phyloP scores from a whole-genome alignment of 768 basidiomycete species.

The Suillus placidus region DNA sequence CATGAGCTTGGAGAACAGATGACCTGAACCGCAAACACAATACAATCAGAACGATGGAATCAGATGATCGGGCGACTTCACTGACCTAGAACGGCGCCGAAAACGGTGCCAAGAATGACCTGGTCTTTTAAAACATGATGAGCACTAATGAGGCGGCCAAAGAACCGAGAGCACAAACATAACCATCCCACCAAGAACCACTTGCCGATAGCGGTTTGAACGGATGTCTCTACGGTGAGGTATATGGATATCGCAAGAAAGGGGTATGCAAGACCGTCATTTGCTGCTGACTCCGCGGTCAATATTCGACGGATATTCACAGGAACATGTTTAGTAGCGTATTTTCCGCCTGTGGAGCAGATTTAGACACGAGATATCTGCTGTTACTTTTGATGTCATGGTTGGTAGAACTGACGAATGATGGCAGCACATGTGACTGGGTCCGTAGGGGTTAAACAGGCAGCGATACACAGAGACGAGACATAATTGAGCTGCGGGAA shows the following conservation, averaged over 20 bases:
- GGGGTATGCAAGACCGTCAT: constrained; percentile 95
- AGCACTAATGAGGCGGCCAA: constrained; percentile 1
- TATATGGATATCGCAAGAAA: constrained; percentile 88
- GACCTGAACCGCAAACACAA: constrained; percentile 46
- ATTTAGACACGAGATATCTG: background rate
- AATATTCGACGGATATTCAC: constrained; percentile 77
- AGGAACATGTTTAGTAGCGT: constrained; percentile 70
- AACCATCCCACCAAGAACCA: constrained; percentile 89
- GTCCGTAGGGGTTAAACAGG: too few species aligned
- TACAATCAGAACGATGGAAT: background rate
- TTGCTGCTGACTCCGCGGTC: constrained; percentile 89
- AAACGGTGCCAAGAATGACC: constrained; percentile 70
- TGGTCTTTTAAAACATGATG: constrained; percentile 53
- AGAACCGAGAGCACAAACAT: constrained; percentile 46
- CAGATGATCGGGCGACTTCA: background rate
- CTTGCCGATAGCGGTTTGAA: constrained; percentile 66
- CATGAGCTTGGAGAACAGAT: constrained; percentile 71
- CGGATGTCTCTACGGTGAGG: constrained; percentile 70
- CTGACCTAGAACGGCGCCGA: constrained; percentile 62
- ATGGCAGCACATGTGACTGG: too few species aligned
- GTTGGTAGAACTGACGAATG: too few species aligned
- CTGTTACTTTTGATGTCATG: too few species aligned
- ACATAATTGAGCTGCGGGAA: too few species aligned
- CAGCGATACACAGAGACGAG: too few species aligned
- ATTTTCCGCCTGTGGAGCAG: constrained; percentile 58